A percentile compares a stretch with the other conserved stretches of the same genome.
Evolutionary conservation across 352 stramenopile genomes (phyloP).

Genomic region (Phytophthora brassicae): DNA sequence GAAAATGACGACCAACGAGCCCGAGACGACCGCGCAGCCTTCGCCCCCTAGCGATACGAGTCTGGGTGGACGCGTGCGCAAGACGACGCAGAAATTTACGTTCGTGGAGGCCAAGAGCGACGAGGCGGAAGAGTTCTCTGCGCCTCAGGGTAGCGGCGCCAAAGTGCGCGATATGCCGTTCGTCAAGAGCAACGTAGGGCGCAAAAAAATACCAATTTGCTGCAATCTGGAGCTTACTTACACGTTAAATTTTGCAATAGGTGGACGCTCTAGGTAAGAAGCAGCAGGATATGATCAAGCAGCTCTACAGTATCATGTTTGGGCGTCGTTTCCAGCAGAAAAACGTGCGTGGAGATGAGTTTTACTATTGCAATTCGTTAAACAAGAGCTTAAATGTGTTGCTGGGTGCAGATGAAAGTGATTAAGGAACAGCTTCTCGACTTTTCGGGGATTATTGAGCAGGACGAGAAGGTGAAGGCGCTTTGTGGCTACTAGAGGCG

Average conservation of each 20-base stretch:
- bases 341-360: constrained; percentile 46
- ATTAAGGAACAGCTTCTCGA: constrained; percentile 85
- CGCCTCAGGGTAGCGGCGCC: constrained; percentile 49
- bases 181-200: constrained; percentile 48
- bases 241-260: constrained; percentile 23
- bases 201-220: too few relatives aligned
- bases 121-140: constrained; percentile 63
- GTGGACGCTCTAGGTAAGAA: constrained; percentile 73
- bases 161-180: constrained; percentile 71
- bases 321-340: constrained; percentile 76
- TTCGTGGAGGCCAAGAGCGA: constrained; percentile 49
- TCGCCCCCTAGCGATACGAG: constrained; percentile 29
- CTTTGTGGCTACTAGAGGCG: neutral
- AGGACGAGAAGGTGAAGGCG: constrained; percentile 60
- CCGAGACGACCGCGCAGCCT: constrained; percentile 2
- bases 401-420: constrained; percentile 51
- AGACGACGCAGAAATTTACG: constrained; percentile 70
- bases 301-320: constrained; percentile 85
- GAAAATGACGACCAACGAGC: constrained; percentile 20
- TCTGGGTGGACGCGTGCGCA: constrained; percentile 54
- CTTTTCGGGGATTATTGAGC: constrained; percentile 65
- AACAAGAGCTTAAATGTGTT: too few relatives aligned
- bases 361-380: neutral
- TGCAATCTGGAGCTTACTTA: too few relatives aligned
- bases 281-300: constrained; percentile 68